Evolutionary conservation across 495 filamentous ascomycete species (phyloP).

Genomic region (Penicillium lividum): DNA sequence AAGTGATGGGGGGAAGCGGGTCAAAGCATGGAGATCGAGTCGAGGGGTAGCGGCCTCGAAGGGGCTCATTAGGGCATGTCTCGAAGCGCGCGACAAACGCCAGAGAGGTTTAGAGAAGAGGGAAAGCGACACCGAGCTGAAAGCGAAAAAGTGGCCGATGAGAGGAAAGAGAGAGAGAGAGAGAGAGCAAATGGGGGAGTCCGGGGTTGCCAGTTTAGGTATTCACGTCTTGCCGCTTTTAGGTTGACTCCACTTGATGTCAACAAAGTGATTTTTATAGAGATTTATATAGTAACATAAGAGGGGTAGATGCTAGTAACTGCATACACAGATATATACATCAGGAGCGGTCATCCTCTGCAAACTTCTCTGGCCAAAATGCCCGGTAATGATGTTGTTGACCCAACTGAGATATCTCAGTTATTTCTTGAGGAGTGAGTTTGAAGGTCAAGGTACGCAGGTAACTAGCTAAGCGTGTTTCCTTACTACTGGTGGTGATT

Average conservation of each 20-base stretch:
- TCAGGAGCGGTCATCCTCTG: constrained; percentile 58
- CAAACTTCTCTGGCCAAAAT: constrained; percentile 67
- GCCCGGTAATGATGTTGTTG: constrained; percentile 66
- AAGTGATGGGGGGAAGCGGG: constrained; percentile 10
- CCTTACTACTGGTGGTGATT: constrained; percentile 75
- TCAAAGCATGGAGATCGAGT: constrained; percentile 7
- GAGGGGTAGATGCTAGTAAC: no score
- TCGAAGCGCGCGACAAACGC: constrained; percentile 9
- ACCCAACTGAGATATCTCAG: constrained; percentile 63
- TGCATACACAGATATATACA: neutral
- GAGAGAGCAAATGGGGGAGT: constrained; percentile 14
- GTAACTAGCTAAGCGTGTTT: constrained; percentile 68
- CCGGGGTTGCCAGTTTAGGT: constrained; percentile 16
- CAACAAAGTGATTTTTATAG: neutral
- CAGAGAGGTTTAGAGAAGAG: constrained; percentile 1
- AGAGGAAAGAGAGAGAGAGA: constrained; percentile 12
- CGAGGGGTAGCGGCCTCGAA: constrained; percentile 14
- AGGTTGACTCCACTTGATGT: neutral
- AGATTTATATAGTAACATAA: neutral
- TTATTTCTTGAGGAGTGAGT: constrained; percentile 69
- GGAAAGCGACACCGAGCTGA: constrained; percentile 7
- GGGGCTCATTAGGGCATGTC: constrained; percentile 21
- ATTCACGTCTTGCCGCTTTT: constrained; percentile 18
- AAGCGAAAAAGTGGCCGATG: constrained; percentile 3
- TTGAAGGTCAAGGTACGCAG: constrained; percentile 65